Conservation (phyloP, 257 asterid genomes). For the Coffea eugenioides region DNA sequence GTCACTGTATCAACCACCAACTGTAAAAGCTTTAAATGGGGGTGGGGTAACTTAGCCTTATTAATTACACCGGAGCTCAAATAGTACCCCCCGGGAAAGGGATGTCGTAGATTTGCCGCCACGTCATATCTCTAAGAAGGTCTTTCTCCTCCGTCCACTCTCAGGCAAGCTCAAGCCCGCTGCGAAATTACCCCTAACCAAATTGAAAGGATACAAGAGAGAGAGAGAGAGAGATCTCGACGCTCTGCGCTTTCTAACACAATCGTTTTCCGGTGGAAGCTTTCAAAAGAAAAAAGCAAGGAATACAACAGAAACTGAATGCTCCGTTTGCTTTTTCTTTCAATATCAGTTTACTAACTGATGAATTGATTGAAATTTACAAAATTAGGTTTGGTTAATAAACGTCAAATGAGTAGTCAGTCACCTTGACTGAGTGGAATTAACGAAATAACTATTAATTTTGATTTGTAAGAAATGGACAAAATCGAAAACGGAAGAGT, state of each 20-base stretch:
- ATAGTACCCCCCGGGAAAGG: not conserved
- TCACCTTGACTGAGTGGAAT: not conserved
- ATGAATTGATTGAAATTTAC: not conserved
- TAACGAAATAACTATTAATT: not conserved
- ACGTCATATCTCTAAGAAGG: slow-evolving; percentile 6
- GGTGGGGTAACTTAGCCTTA: too few relatives aligned
- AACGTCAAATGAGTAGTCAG: slow-evolving; percentile 4
- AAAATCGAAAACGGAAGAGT: slow-evolving; percentile 43
- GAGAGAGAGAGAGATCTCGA: too few relatives aligned
- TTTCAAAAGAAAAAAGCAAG: too few relatives aligned
- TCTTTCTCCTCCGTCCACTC: not conserved
- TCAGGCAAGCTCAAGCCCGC: not conserved
- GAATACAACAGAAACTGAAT: too few relatives aligned
- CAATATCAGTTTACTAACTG: not conserved
- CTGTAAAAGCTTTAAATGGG: too few relatives aligned
- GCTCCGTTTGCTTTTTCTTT: not conserved
- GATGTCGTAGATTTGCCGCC: slow-evolving; percentile 6
- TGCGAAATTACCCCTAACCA: not conserved
- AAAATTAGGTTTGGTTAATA: not conserved
- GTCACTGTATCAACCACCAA: too few relatives aligned
- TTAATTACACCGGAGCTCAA: slow-evolving; percentile 5
- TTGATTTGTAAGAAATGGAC: not conserved
- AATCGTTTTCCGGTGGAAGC: too few relatives aligned
- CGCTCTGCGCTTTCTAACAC: too few relatives aligned
- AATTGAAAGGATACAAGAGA: not conserved